Evolutionary conservation across 441 rosid genomes (phyloP).

Genomic region (Bruguiera hainesii): DNA sequence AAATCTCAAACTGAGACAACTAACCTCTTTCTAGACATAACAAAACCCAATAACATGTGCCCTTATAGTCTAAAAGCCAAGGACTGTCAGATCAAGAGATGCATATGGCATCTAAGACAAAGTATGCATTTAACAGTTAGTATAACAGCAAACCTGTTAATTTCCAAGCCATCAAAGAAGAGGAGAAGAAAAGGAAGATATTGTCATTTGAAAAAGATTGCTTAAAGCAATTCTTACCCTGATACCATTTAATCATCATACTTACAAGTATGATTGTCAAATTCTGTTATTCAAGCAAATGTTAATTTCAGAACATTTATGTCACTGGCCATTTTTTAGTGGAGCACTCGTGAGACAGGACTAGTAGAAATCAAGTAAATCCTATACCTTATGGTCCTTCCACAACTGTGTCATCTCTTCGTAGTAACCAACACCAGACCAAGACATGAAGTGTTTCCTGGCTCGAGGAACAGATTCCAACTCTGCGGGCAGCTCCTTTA

Average conservation of each 20-base stretch:
- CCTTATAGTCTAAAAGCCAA: not conserved
- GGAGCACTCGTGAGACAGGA: too few relatives aligned
- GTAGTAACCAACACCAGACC: constrained; percentile 79
- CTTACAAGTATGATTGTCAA: not conserved
- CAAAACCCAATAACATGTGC: not conserved
- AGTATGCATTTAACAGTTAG: not conserved
- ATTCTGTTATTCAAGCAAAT: too few relatives aligned
- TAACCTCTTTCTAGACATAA: not conserved
- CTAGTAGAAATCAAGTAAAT: constrained; percentile 1
- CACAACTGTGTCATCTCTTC: constrained; percentile 72
- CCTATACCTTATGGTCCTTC: constrained; percentile 63
- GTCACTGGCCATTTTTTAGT: too few relatives aligned
- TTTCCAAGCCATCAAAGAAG: not conserved
- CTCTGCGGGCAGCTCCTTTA: constrained; percentile 70
- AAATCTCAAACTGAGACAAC: not conserved
- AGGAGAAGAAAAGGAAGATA: not conserved
- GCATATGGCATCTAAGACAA: not conserved
- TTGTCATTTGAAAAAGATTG: too few relatives aligned
- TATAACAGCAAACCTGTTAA: not conserved
- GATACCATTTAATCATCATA: too few relatives aligned
- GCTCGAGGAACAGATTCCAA: constrained; percentile 73
- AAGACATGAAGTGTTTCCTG: constrained; percentile 84
- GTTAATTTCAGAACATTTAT: too few relatives aligned
- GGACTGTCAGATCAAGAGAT: not conserved
- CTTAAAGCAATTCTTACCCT: too few relatives aligned